Evolutionary conservation across 2,329 filamentous ascomycete species (phyloP).

Genomic region (Curvularia sp.): DNA sequence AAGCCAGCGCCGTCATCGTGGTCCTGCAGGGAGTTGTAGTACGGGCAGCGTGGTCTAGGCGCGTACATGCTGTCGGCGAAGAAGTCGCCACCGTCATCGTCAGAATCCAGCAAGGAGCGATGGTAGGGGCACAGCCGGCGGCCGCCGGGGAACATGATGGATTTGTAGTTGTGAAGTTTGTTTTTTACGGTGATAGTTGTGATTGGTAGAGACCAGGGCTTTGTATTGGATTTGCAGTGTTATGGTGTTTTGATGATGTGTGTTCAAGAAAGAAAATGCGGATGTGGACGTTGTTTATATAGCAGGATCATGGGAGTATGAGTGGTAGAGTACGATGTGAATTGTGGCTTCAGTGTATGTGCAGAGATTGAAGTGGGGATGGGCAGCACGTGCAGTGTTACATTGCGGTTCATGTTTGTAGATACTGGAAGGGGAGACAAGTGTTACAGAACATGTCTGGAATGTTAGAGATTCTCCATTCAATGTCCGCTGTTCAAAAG

Average conservation of each 20-base stretch:
- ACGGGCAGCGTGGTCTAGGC: slow-evolving; percentile 1
- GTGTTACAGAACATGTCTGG: not conserved
- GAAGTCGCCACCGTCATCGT: slow-evolving; percentile 3
- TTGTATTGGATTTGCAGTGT: not conserved
- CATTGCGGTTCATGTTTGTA: not conserved
- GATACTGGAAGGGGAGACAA: not conserved
- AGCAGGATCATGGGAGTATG: not conserved
- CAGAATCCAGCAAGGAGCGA: not conserved
- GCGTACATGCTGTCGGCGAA: slow-evolving; percentile 16
- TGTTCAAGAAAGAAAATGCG: not conserved
- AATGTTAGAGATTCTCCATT: not conserved
- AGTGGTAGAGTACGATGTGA: not conserved
- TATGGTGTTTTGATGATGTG: not conserved
- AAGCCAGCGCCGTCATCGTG: slow-evolving; percentile 5
- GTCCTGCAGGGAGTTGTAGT: not conserved
- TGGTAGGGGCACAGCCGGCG: slow-evolving; percentile 5
- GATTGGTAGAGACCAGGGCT: not conserved
- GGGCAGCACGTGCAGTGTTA: not conserved
- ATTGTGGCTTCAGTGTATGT: not conserved
- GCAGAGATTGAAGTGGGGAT: not conserved
- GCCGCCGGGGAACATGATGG: slow-evolving; percentile 7
- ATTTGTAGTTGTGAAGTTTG: not conserved
- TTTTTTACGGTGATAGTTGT: not conserved
- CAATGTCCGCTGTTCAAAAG: not conserved
- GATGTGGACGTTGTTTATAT: not conserved